Conservation (phyloP, 73 alveolate species). For the Tetrahymena borealis region DNA sequence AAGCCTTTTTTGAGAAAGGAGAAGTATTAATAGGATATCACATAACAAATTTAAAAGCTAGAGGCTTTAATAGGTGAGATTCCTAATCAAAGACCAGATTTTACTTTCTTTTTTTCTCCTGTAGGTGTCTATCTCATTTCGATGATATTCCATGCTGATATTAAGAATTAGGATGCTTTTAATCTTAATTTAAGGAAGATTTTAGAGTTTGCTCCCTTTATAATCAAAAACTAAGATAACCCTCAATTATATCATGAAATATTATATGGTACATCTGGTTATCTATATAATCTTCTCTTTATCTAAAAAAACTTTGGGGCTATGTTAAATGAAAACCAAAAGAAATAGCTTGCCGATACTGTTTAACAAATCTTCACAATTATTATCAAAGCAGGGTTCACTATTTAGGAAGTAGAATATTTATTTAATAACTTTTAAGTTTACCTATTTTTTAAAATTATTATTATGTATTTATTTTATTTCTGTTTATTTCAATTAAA, state of each 20-base stretch:
- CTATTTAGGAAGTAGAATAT: not conserved
- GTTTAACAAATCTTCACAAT: not conserved
- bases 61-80: not conserved
- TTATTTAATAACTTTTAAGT: too few relatives aligned
- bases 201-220: not conserved
- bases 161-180: slow-evolving; percentile 7
- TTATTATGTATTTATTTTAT: not conserved
- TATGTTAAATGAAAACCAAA: slow-evolving; percentile 2
- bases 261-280: slow-evolving; percentile 93
- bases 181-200: not conserved
- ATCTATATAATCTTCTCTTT: slow-evolving; percentile 69
- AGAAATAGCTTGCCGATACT: slow-evolving; percentile 8
- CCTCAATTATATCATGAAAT: slow-evolving; percentile 70
- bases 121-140: slow-evolving; percentile 4
- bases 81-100: not conserved
- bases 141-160: not conserved
- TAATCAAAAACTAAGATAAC: not conserved
- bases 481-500: not conserved
- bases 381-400: not conserved
- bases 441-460: too few relatives aligned
- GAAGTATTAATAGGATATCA: not conserved
- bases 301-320: slow-evolving; percentile 48
- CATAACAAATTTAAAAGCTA: not conserved
- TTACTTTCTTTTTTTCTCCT: slow-evolving; percentile 5
- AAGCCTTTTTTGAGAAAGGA: not conserved